Conservation (phyloP, 2,329 filamentous ascomycete genomes). For the Cordyceps farinosa region DNA sequence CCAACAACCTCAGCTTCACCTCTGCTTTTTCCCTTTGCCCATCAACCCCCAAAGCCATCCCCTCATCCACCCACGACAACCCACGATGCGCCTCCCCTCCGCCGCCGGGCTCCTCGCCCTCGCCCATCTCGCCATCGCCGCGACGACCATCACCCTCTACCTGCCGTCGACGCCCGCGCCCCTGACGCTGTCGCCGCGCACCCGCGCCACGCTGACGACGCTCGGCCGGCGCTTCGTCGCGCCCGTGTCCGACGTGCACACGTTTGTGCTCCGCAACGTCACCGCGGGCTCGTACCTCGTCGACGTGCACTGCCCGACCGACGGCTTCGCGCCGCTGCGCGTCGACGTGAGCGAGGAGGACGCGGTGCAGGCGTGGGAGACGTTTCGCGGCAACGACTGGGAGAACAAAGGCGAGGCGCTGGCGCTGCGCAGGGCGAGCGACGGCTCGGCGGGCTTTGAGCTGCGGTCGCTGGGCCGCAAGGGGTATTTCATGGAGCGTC, state of each 20-base stretch:
- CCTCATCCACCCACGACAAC: neutral
- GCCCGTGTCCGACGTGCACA: constrained; percentile 64
- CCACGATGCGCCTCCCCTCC: constrained; percentile 34
- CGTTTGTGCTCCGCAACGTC: constrained; percentile 73
- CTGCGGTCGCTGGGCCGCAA: constrained; percentile 61
- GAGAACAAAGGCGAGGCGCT: constrained; percentile 71
- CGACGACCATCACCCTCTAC: constrained; percentile 38
- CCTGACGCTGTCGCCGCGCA: constrained; percentile 57
- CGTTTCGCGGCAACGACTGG: constrained; percentile 87
- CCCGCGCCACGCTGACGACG: constrained; percentile 58
- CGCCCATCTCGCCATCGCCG: constrained; percentile 31
- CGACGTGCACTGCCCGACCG: constrained; percentile 71
- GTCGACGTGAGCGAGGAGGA: constrained; percentile 45
- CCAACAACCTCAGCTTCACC: neutral
- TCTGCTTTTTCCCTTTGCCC: neutral
- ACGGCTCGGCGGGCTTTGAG: constrained; percentile 48
- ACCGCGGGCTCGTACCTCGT: constrained; percentile 72
- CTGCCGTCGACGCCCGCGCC: constrained; percentile 49
- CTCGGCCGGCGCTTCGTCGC: constrained; percentile 44
- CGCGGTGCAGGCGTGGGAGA: constrained; percentile 69
- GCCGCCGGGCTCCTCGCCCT: constrained; percentile 35
- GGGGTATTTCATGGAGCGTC: constrained; percentile 72
- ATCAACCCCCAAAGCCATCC: neutral
- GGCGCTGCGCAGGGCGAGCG: constrained; percentile 36
- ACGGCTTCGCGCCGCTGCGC: constrained; percentile 73